Base-by-base conservation (phyloP, 2,329 filamentous ascomycete genomes). In the Colletotrichum orchidophilum region DNA sequence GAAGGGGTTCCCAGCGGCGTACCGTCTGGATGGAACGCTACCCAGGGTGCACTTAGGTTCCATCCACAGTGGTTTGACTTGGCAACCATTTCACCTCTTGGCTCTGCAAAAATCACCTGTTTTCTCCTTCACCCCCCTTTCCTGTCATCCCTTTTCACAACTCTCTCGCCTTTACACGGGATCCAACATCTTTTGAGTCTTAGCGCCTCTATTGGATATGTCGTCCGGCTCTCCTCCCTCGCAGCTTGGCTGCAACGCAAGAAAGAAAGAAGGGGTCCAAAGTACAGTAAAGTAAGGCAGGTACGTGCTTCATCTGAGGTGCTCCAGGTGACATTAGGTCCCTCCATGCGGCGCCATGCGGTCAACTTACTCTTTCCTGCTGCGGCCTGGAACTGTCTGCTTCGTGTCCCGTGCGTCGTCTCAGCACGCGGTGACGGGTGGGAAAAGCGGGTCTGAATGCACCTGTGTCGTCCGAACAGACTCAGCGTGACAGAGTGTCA, bases 51-150 rank as follows among this genome's bases (percentile, higher is more conserved):
- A 27, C 15, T n/a, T n/a, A n/a, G 13, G 7, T 26, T 15, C 24
- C 26, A 18, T 42, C 50, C 24, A 33, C 49, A 31, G 69, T n/a
- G n/a, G n/a, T 71, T 71, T 71, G 69, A 71, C 69, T 71, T 70
- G 69, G 69, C 69, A 29, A 11, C 69, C 69, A 69, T 61, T 55
- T 39, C 26, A 70, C 12, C 35, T 64, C 69, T 71, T 72, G 68
- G 63, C 58, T 39, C 68, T 71, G 71, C 68, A 68, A 71, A 67
- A 73, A 73, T 68, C 71, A 68, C 50, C 42, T 71, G 67, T 54
- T 71, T 66, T 66, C 53, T 52, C 29, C 52, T 26, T 46, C n/a
- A 31, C 29, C 59, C 50, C 53, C 52, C 26, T 50, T 26, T 59
- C 57, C 35, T 35, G 42, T 59, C 66, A 70, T 58, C 62, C 66